These are phyloP conservation scores for Elaeagnus macrophylla DNA, from an alignment of 306 rosid genomes.

Conservation along the genomic window DNA sequence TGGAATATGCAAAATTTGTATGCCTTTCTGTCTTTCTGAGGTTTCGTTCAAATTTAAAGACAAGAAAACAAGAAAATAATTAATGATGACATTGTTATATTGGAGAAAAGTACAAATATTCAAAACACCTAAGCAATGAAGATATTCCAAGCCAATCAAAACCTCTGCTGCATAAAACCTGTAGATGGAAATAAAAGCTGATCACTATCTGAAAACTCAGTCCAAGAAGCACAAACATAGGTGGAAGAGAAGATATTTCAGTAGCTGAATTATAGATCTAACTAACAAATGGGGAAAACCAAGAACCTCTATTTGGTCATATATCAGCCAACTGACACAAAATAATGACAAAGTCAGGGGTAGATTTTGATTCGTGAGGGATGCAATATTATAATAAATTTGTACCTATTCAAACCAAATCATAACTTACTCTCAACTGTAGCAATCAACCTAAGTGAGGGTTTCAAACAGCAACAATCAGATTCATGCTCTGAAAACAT, in stretches of 20 bases:
- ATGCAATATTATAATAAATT: no score
- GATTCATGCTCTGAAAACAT: no score
- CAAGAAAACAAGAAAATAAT: constrained; percentile 10
- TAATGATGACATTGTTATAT: background rate
- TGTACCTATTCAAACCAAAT: no score
- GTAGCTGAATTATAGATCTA: no score
- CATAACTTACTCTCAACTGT: no score
- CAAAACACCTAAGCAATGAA: constrained; percentile 82
- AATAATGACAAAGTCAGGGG: no score
- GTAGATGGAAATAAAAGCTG: constrained; percentile 20
- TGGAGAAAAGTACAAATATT: background rate
- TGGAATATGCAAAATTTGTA: background rate
- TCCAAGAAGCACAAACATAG: background rate
- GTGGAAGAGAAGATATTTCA: background rate
- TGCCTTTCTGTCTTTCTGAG: background rate
- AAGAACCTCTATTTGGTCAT: no score
- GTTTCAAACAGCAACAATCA: no score
- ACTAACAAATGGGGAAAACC: no score
- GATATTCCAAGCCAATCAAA: constrained; percentile 83
- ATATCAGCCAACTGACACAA: no score
- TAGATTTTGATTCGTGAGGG: no score
- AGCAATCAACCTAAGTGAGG: no score
- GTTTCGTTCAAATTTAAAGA: background rate
- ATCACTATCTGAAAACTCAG: constrained; percentile 4
- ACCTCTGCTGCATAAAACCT: constrained; percentile 96